Conservation (phyloP, 2,329 filamentous ascomycete species). For the Sclerotinia borealis region DNA sequence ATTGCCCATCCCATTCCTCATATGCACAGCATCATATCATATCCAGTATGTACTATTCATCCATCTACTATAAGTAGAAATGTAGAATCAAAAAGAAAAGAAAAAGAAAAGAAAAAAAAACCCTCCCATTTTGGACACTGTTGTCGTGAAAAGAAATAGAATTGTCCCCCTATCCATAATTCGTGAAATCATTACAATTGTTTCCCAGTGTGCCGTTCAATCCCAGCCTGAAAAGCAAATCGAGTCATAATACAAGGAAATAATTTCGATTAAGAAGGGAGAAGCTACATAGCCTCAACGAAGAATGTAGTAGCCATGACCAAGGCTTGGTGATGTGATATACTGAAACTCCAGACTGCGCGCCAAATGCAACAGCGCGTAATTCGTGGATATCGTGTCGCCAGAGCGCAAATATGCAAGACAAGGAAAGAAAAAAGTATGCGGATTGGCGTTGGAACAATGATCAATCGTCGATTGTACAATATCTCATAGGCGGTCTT, state of each 20-base stretch:
- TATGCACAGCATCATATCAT: constrained; percentile 3
- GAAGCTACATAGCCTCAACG: not conserved
- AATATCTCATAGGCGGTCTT: not conserved
- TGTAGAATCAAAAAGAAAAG: not conserved
- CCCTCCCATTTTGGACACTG: too few relatives aligned
- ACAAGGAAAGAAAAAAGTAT: not conserved
- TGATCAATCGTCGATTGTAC: not conserved
- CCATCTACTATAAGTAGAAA: not conserved
- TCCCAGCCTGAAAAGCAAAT: not conserved
- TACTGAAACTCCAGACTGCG: not conserved
- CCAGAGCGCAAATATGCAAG: not conserved
- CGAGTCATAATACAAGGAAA: not conserved
- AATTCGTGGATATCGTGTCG: constrained; percentile 4
- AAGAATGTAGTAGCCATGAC: not conserved
- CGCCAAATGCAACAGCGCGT: not conserved
- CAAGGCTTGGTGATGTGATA: not conserved
- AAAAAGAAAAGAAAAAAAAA: not conserved
- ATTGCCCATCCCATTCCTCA: not conserved
- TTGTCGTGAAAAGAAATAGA: not conserved
- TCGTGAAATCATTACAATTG: constrained; percentile 11
- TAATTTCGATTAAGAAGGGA: not conserved
- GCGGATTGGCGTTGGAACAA: not conserved
- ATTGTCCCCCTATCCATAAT: not conserved
- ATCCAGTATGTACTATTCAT: not conserved
- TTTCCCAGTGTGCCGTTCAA: constrained; percentile 3